Percentiles rank a stretch among this genome's conserved stretches.
Evolutionary conservation across 257 asterid species (phyloP).

Genomic region (Nicotiana benthamiana): DNA sequence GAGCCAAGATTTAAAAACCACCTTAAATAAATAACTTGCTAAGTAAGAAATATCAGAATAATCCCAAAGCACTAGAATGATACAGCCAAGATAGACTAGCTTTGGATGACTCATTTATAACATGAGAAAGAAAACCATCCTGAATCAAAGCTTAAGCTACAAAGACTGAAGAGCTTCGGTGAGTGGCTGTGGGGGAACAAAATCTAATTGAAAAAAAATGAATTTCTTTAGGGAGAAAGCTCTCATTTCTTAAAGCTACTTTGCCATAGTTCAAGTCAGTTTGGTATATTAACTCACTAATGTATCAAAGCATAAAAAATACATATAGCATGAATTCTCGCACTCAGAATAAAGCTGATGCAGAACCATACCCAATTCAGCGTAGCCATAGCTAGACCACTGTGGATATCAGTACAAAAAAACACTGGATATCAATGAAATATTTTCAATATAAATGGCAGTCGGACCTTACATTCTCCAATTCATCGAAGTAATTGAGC

Average conservation of each 20-base stretch:
- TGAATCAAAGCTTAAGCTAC: neutral
- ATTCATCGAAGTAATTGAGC: constrained; percentile 95
- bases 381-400: constrained; percentile 3
- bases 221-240: neutral
- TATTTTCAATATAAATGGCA: constrained; percentile 22
- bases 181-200: neutral
- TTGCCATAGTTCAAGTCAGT: neutral
- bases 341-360: neutral
- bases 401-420: neutral
- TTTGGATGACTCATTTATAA: neutral
- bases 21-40: neutral
- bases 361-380: neutral
- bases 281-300: neutral
- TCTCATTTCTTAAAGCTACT: neutral
- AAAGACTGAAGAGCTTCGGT: neutral
- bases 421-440: neutral
- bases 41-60: neutral
- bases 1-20: neutral
- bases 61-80: neutral
- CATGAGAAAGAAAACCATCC: constrained; percentile 1
- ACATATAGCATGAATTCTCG: neutral
- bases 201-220: neutral
- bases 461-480: constrained; percentile 92
- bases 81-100: neutral
- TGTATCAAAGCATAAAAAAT: neutral